Percentiles rank a stretch among this genome's conserved stretches.
Conservation (phyloP, 2,329 filamentous ascomycete species). For the Pestalotiopsis sp. region DNA sequence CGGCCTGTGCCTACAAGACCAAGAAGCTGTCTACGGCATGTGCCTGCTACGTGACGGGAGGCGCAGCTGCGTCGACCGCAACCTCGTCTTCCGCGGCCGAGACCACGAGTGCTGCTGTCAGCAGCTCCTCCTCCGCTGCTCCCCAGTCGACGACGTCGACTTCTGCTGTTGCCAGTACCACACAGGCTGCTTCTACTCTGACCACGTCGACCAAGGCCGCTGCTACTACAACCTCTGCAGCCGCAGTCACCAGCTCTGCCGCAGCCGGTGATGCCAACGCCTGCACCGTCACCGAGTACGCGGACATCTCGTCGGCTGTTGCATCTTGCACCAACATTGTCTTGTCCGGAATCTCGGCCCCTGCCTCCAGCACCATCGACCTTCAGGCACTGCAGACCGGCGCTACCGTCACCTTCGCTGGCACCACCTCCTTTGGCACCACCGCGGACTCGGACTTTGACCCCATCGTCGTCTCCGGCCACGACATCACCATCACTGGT, state of each 20-base stretch:
- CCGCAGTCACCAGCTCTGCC: background rate
- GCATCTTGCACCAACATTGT: conserved; percentile 17
- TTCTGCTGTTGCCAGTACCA: background rate
- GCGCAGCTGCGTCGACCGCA: background rate
- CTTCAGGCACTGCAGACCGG: conserved; percentile 35
- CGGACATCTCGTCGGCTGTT: conserved; percentile 4
- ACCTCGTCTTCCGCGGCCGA: background rate
- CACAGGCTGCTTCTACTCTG: background rate
- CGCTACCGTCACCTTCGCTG: conserved; percentile 51
- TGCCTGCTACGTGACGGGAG: conserved; percentile 10
- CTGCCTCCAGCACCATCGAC: conserved; percentile 37
- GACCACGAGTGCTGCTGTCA: background rate
- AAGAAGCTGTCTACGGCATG: conserved; percentile 11
- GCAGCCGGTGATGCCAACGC: background rate
- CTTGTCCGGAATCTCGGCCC: conserved; percentile 37
- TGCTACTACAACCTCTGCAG: background rate
- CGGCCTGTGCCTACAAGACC: conserved; percentile 10
- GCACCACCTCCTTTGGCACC: conserved; percentile 48
- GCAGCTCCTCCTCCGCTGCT: background rate
- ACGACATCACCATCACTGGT: conserved; percentile 54
- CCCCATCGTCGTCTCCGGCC: conserved; percentile 59
- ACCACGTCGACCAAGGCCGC: background rate
- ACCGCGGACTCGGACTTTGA: conserved; percentile 8
- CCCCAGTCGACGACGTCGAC: background rate
- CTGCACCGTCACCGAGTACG: conserved; percentile 10